Evolutionary conservation across 73 alveolate species (phyloP).

Genomic region (Diophrys sp.): DNA sequence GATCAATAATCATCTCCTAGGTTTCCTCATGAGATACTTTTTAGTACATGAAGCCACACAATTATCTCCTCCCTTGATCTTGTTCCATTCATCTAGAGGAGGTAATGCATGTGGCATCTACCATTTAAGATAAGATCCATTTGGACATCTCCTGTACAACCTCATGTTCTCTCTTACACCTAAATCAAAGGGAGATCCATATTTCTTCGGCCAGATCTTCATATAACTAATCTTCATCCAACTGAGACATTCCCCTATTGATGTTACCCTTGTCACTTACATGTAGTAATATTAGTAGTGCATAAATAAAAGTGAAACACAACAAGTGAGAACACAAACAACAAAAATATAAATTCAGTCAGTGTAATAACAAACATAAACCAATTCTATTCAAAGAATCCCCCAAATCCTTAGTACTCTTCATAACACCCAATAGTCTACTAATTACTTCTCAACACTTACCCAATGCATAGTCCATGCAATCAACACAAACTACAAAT

Average conservation of each 20-base stretch:
- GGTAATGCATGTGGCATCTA: slow-evolving; percentile 27
- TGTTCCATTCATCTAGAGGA: slow-evolving; percentile 10
- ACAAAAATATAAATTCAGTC: slow-evolving; percentile 13
- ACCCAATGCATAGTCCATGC: neutral
- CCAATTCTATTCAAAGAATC: slow-evolving; percentile 11
- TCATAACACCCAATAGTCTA: neutral
- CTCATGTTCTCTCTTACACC: slow-evolving; percentile 7
- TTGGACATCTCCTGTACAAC: slow-evolving; percentile 40
- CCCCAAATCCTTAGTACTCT: neutral
- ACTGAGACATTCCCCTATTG: slow-evolving; percentile 51
- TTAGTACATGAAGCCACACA: neutral
- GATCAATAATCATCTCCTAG: no score
- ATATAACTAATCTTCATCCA: slow-evolving; percentile 64
- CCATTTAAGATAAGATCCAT: slow-evolving; percentile 28
- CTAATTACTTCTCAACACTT: neutral
- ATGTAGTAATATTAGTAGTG: slow-evolving; percentile 48
- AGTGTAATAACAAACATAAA: slow-evolving; percentile 7
- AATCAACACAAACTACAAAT: slow-evolving; percentile 1
- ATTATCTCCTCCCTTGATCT: neutral
- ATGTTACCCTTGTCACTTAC: slow-evolving; percentile 4
- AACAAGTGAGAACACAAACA: slow-evolving; percentile 33
- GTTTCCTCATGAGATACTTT: no score
- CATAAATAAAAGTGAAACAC: slow-evolving; percentile 33
- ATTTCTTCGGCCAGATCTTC: slow-evolving; percentile 64
- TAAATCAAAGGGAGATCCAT: slow-evolving; percentile 68